A percentile compares a stretch with the other conserved stretches of the same genome.
phyloP scores from a whole-genome alignment of 805 yeast species.

The Kodamaea hsintzibuensis region DNA sequence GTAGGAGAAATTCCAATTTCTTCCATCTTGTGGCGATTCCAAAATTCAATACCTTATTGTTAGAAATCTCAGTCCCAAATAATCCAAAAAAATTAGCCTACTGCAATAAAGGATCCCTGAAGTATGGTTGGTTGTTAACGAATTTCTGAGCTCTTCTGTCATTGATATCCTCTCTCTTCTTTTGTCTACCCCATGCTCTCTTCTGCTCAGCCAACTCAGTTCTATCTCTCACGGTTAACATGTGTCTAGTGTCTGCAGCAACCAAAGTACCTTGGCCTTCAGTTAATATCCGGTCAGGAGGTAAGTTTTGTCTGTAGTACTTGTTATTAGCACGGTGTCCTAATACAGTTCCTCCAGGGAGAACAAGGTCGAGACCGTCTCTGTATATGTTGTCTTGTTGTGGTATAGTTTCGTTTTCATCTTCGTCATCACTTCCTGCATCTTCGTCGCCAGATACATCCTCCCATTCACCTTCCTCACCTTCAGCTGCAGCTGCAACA shows the following conservation, averaged over 20 bases:
- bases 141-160: constrained; percentile 66
- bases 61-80: background rate
- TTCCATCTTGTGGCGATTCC: background rate
- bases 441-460: constrained; percentile 32
- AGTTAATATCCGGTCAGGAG: constrained; percentile 43
- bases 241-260: constrained; percentile 53
- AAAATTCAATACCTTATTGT: background rate
- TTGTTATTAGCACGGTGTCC: constrained; percentile 46
- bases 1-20: too few species aligned
- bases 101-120: constrained; percentile 38
- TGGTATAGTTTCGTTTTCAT: constrained; percentile 26
- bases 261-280: constrained; percentile 52
- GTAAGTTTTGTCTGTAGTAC: constrained; percentile 44
- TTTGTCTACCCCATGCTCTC: constrained; percentile 61
- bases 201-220: constrained; percentile 44
- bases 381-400: constrained; percentile 31
- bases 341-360: constrained; percentile 44
- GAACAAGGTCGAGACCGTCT: constrained; percentile 40
- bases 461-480: constrained; percentile 31
- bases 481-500: background rate
- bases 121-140: constrained; percentile 80
- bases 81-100: constrained; percentile 1
- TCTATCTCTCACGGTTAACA: constrained; percentile 41
- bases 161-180: constrained; percentile 49
- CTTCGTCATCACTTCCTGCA: constrained; percentile 17